Conservation (phyloP, 2,329 filamentous ascomycete genomes). For the Metarhizium guizhouense region DNA sequence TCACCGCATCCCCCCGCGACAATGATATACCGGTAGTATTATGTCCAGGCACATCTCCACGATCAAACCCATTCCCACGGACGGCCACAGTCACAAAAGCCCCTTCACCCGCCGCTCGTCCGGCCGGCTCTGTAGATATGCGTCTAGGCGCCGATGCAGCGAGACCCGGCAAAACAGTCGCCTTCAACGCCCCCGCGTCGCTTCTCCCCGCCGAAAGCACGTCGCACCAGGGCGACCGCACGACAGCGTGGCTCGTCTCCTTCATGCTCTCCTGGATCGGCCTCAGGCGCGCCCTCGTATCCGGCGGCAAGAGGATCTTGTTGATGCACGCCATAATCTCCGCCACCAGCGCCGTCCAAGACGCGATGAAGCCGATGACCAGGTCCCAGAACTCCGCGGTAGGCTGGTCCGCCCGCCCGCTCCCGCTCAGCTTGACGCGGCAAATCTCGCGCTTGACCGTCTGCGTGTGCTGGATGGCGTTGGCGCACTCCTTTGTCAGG, state of each 20-base stretch:
- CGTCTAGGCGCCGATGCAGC: no score
- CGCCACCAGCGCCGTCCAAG: background rate
- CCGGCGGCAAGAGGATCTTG: background rate
- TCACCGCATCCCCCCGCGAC: background rate
- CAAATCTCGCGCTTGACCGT: background rate
- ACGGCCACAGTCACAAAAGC: constrained; percentile 18
- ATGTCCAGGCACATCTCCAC: constrained; percentile 8
- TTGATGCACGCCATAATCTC: background rate
- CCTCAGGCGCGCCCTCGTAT: background rate
- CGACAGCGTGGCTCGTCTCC: background rate
- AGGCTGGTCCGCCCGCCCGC: no score
- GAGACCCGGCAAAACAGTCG: no score
- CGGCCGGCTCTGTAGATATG: no score
- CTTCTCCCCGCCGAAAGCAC: no score
- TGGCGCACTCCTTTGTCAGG: no score
- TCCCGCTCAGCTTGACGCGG: background rate
- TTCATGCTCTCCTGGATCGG: background rate
- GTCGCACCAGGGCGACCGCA: background rate
- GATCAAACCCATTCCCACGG: constrained; percentile 15
- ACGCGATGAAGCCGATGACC: background rate
- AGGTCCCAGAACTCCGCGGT: background rate
- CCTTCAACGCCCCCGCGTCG: no score
- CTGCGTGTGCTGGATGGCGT: background rate
- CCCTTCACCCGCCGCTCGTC: constrained; percentile 15
- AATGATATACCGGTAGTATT: no score